Evolutionary conservation across 495 filamentous ascomycete species (phyloP), one percentile per base, ranked within the genome.

Genomic region (Podospora sp.): DNA sequence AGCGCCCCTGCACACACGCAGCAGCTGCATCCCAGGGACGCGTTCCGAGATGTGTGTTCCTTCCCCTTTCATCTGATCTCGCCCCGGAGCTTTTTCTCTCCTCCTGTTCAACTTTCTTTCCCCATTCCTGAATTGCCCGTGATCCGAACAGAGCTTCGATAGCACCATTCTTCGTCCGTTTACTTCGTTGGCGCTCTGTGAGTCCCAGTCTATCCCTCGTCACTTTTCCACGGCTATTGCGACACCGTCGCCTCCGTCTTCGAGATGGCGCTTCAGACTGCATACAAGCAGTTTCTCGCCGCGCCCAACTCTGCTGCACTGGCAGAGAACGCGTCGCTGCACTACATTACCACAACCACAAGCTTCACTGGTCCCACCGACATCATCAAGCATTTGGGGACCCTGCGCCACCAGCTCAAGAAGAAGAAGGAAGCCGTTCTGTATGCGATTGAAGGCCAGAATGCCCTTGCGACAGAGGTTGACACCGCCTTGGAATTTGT

Each of bases 281-380:
- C 84, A 63, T 98, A 98, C 83, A 83, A 89, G 83, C 84, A 85
- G 75, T 97, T 94, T 77, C 86, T 97, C 58, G 85, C 86, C 72
- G 82, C 85, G 66, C 92, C 92, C 62, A 87, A 80, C 73, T 72
- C 88, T 59, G 83, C 84, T 50, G 82, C 85, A 20, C 82, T 98
- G 71, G 85, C 89, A 56, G 78, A 82, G 58, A 83, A 91, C 77
- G 90, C 92, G 65, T 88, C 93, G 50, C 82, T 96, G 73, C 88
- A 94, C 81, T 99, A 98, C 82, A 91, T 98, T 76, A 91, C 95
- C 57, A 94, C 92, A n/a, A 88, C 92, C 33, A 90, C 90, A 35
- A 88, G 87, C 67, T 79, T 94, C 69, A 85, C 86, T 60, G 86
- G 89, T 62, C 68, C 89, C 24, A 83, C 88, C 53, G 86, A 89